These are phyloP conservation scores for Leccinellum rugosiceps DNA, from an alignment of 768 basidiomycete genomes.

Conservation along the genomic window DNA sequence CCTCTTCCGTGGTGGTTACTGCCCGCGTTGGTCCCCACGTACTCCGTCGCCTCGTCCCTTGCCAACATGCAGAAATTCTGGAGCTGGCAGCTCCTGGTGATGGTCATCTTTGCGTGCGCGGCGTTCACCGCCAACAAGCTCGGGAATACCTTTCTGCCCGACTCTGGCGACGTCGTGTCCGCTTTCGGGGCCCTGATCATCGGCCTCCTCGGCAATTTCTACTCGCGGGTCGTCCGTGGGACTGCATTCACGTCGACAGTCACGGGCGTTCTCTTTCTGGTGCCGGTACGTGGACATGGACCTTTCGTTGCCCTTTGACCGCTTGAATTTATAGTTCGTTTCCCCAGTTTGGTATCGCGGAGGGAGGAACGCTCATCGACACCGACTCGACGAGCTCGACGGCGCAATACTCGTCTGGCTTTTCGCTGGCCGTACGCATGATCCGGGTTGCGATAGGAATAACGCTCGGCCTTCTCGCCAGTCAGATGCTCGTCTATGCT, in stretches of 20 bases:
- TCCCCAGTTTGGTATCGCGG: constrained; percentile 67
- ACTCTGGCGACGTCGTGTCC: constrained; percentile 70
- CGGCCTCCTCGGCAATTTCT: constrained; percentile 78
- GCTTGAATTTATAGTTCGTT: constrained; percentile 14
- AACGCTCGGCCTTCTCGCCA: constrained; percentile 79
- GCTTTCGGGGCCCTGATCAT: constrained; percentile 77
- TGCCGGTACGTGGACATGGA: constrained; percentile 58
- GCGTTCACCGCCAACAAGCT: constrained; percentile 70
- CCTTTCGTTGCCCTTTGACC: background rate
- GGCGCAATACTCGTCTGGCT: constrained; percentile 66
- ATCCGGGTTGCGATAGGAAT: constrained; percentile 83
- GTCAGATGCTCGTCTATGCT: constrained; percentile 73
- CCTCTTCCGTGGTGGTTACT: constrained; percentile 81
- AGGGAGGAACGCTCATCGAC: constrained; percentile 62
- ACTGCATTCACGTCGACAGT: constrained; percentile 91
- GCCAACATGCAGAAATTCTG: constrained; percentile 72
- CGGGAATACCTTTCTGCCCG: constrained; percentile 57
- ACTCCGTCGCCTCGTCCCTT: constrained; percentile 70
- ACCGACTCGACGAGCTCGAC: constrained; percentile 55
- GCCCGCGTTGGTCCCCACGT: constrained; percentile 72
- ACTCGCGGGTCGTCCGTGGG: constrained; percentile 69
- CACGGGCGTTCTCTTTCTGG: constrained; percentile 88
- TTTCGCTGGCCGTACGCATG: constrained; percentile 79
- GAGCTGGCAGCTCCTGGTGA: constrained; percentile 69
- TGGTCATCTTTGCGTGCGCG: constrained; percentile 80